Base-by-base conservation (phyloP, 352 stramenopile species). In the Globisporangium mamillatum region DNA sequence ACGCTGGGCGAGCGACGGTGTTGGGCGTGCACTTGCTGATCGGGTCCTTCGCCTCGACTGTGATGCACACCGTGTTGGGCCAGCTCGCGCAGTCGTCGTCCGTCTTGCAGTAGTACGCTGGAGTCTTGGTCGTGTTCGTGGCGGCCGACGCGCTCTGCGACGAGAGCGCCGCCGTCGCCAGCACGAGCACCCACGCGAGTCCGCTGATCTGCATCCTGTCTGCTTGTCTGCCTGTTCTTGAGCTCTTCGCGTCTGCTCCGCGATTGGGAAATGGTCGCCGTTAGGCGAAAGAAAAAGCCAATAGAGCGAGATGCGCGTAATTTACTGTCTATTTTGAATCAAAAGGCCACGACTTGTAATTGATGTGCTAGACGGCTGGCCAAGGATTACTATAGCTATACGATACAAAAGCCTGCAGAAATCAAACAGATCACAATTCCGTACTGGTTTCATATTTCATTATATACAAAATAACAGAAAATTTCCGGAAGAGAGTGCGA, bases 21-120 rank as follows among this genome's bases (percentile, higher is more conserved):
- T 95, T 92, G 57, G 88, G 88, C 44, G 88, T 95, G 74, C 88
- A 95, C 70, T 95, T 95, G 58, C 76, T 82, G 18, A 86, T 74
- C 62, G 87, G 75, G 58, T 86, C 86, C 54, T 93, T 90, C 54
- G 80, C 81, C 70, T 92, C 82, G 46, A 95, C 79, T 24, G 75
- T 77, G 68, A 95, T 94, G 74, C 88, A 95, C 55, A 82, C 84
- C 7, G 88, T 93, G 50, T 75, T 80, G 0, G 84, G 73, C 66
- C 76, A 95, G 5, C 71, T 83, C 1, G 74, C 78, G 64, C 88
- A 95, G 72, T 95, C 86, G 8, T 67, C 64, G 75, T 95, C 86
- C 52, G 80, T 82, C 64, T 80, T 78, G 68, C 86, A 94, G 61
- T 74, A 78, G 67, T 90, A 93, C 55, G 63, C 68, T 9, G 68